Percentiles rank a stretch among this genome's conserved stretches.
These are phyloP conservation scores for Nelumbo lutea DNA, from an alignment of 164 flowering plant genomes.

Conservation along the genomic window DNA sequence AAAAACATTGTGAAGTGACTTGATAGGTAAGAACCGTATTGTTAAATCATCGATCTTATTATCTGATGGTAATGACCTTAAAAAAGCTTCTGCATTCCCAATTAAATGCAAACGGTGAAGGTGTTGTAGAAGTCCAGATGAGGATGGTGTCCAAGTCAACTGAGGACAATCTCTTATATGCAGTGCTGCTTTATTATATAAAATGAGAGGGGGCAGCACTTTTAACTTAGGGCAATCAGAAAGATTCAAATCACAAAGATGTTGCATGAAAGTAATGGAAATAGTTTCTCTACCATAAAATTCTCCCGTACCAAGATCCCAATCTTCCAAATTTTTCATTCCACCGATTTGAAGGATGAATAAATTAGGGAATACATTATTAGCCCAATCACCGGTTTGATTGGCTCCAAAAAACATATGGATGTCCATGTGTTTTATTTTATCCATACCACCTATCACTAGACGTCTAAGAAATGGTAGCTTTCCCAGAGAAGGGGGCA, in stretches of 20 bases:
- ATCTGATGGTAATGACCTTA: not conserved
- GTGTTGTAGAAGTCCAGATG: not conserved
- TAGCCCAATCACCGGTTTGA: not conserved
- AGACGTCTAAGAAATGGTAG: not conserved
- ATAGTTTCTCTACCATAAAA: not conserved
- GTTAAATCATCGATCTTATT: not conserved
- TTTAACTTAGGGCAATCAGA: not conserved
- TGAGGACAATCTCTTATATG: not conserved
- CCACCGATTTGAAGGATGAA: not conserved
- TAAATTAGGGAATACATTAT: not conserved
- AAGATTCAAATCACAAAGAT: not conserved
- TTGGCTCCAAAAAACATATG: not conserved
- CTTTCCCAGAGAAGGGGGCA: conserved; percentile 4
- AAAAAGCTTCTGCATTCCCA: not conserved
- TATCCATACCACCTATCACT: not conserved
- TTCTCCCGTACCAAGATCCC: not conserved
- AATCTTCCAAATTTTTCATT: not conserved
- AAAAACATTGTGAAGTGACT: not conserved
- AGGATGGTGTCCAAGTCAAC: not conserved
- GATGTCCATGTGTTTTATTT: not conserved
- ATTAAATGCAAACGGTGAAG: not conserved
- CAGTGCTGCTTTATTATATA: not conserved
- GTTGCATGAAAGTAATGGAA: not conserved
- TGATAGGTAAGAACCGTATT: not conserved
- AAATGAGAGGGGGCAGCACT: not conserved